Evolutionary conservation across 257 asterid species (phyloP).

Genomic region (Paraleonurus japonicus): DNA sequence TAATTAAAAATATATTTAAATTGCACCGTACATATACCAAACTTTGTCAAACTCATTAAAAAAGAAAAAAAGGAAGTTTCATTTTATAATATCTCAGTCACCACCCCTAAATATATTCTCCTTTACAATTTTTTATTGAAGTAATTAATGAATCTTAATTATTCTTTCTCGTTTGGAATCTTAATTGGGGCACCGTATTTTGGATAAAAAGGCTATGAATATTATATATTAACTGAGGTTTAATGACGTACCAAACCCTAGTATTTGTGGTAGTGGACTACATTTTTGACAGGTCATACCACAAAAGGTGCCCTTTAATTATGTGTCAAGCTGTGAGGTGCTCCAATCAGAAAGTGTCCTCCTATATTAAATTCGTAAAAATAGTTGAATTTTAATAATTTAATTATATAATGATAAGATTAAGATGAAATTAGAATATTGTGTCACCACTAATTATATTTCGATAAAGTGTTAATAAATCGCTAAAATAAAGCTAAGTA

Average conservation of each 20-base stretch:
- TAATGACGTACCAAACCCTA: conserved; percentile 26
- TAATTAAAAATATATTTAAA: too few relatives aligned
- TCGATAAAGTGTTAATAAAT: neutral
- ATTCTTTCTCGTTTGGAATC: conserved; percentile 21
- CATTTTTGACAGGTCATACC: conserved; percentile 19
- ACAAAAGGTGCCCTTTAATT: conserved; percentile 14
- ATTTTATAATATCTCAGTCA: conserved; percentile 13
- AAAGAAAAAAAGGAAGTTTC: conserved; percentile 3
- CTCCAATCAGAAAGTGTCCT: conserved; percentile 24
- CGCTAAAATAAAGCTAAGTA: neutral
- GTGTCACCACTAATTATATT: neutral
- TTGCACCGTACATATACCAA: too few relatives aligned
- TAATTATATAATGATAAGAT: neutral
- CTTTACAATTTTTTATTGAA: neutral
- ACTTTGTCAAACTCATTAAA: neutral
- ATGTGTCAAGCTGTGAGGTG: neutral
- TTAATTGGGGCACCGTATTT: conserved; percentile 25
- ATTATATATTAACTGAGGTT: neutral
- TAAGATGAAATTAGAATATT: neutral
- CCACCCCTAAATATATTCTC: conserved; percentile 4
- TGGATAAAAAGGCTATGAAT: neutral
- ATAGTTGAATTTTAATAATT: conserved; percentile 19
- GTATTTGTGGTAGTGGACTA: conserved; percentile 18
- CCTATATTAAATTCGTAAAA: conserved; percentile 23
- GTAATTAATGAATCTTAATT: neutral